A percentile compares a stretch with the other conserved stretches of the same genome.
Conservation (phyloP, 2,329 filamentous ascomycete genomes). For the Hypoxylon sp. region DNA sequence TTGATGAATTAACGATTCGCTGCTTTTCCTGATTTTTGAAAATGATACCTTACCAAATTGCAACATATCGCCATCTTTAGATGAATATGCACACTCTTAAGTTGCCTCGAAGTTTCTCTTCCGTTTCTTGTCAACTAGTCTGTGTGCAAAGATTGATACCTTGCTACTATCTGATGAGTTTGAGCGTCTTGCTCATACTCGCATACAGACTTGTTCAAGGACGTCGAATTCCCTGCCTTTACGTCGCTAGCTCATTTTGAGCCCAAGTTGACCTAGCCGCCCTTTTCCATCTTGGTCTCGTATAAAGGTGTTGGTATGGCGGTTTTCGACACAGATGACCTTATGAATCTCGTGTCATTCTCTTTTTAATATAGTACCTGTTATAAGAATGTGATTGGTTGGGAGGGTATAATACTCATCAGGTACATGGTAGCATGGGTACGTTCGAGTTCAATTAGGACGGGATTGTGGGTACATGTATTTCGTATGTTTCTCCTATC, state of each 20-base stretch:
- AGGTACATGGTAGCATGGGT: not conserved
- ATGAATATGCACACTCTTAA: constrained; percentile 88
- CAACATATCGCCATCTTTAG: constrained; percentile 41
- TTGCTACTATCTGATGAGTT: constrained; percentile 60
- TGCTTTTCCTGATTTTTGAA: constrained; percentile 17
- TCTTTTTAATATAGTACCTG: constrained; percentile 9
- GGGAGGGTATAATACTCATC: not conserved
- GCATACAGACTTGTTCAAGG: constrained; percentile 55
- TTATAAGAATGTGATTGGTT: constrained; percentile 18
- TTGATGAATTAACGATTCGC: constrained; percentile 11
- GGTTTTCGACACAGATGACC: constrained; percentile 49
- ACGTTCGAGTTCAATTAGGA: not conserved
- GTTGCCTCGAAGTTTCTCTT: constrained; percentile 84
- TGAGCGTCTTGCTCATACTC: constrained; percentile 68
- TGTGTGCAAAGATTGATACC: constrained; percentile 86
- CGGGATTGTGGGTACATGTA: not conserved
- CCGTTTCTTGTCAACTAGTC: constrained; percentile 96
- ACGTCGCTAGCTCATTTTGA: constrained; percentile 49
- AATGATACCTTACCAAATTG: constrained; percentile 30
- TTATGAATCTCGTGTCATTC: constrained; percentile 1
- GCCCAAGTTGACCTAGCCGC: constrained; percentile 41
- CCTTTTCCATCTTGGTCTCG: constrained; percentile 44
- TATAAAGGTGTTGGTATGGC: constrained; percentile 47
- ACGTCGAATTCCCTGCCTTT: constrained; percentile 53
- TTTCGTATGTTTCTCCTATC: constrained; percentile 1